These are phyloP conservation scores for Pistacia vera DNA, from an alignment of 345 rosid genomes.

Conservation along the genomic window DNA sequence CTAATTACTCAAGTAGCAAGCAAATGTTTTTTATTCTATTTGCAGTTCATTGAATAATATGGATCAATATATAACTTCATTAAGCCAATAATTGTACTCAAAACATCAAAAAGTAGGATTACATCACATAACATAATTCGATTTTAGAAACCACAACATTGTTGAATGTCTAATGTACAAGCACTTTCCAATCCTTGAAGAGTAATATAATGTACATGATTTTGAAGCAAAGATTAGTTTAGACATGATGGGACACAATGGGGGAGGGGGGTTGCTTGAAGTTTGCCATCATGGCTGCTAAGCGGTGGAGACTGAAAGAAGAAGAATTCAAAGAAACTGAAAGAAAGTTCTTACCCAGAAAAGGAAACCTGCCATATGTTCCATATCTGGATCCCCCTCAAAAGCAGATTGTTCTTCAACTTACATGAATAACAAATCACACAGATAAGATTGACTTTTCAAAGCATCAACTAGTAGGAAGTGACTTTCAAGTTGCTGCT, in stretches of 20 bases:
- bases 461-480: background rate
- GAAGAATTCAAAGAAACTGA: background rate
- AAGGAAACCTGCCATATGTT: background rate
- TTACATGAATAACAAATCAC: background rate
- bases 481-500: background rate
- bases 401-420: background rate
- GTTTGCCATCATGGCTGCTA: background rate
- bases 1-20: background rate
- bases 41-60: background rate
- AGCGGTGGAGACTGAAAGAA: background rate
- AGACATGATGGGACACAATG: background rate
- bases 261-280: background rate
- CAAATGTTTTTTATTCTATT: background rate
- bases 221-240: background rate
- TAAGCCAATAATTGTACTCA: background rate
- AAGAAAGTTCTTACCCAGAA: background rate
- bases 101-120: background rate
- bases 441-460: background rate
- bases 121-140: background rate
- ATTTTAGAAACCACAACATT: background rate
- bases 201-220: background rate
- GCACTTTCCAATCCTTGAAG: conserved; percentile 16
- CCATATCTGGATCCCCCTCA: background rate
- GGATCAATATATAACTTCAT: background rate
- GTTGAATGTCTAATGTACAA: conserved; percentile 31